phyloP scores from a whole-genome alignment of 1,284 basidiomycete genomes.

The Apiotrichum veenhuisii region DNA sequence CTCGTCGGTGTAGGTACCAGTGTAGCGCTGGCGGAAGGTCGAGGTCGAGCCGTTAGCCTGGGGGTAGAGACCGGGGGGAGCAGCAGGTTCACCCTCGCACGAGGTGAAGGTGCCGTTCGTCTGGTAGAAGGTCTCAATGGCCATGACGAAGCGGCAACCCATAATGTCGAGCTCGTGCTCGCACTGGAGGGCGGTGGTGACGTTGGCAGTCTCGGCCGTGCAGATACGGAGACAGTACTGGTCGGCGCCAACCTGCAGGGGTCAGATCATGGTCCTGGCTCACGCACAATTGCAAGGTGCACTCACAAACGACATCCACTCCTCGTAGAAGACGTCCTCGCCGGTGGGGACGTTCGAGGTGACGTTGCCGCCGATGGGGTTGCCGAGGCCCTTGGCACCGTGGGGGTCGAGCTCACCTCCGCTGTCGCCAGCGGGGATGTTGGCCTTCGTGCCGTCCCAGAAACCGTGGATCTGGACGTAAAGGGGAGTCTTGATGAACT shows the following conservation, averaged over 20 bases:
- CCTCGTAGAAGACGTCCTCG: slow-evolving; percentile 53
- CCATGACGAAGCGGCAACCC: slow-evolving; percentile 52
- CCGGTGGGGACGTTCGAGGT: slow-evolving; percentile 53
- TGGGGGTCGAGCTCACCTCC: slow-evolving; percentile 54
- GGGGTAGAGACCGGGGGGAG: slow-evolving; percentile 48
- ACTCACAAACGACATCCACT: slow-evolving; percentile 52
- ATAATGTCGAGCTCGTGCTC: slow-evolving; percentile 48
- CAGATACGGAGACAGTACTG: slow-evolving; percentile 51
- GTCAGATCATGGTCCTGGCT: slow-evolving; percentile 10
- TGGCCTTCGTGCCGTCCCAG: slow-evolving; percentile 48
- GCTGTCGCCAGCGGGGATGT: slow-evolving; percentile 51
- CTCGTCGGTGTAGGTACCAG: slow-evolving; percentile 35
- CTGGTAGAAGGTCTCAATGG: slow-evolving; percentile 42
- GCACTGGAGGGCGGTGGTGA: slow-evolving; percentile 41
- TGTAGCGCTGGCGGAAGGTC: slow-evolving; percentile 51
- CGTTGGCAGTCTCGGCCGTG: slow-evolving; percentile 42
- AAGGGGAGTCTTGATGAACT: slow-evolving; percentile 21
- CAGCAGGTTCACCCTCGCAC: slow-evolving; percentile 49
- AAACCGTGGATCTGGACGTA: slow-evolving; percentile 54
- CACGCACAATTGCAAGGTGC: not conserved
- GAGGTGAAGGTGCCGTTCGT: slow-evolving; percentile 46
- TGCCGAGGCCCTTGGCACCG: slow-evolving; percentile 51
- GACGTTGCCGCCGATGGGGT: slow-evolving; percentile 55
- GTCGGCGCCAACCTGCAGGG: slow-evolving; percentile 46
- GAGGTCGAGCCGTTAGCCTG: slow-evolving; percentile 40